A percentile compares a stretch with the other conserved stretches of the same genome.
These are phyloP conservation scores for Fusarium sp. DNA, from an alignment of 2,329 filamentous ascomycete genomes.

Conservation along the genomic window DNA sequence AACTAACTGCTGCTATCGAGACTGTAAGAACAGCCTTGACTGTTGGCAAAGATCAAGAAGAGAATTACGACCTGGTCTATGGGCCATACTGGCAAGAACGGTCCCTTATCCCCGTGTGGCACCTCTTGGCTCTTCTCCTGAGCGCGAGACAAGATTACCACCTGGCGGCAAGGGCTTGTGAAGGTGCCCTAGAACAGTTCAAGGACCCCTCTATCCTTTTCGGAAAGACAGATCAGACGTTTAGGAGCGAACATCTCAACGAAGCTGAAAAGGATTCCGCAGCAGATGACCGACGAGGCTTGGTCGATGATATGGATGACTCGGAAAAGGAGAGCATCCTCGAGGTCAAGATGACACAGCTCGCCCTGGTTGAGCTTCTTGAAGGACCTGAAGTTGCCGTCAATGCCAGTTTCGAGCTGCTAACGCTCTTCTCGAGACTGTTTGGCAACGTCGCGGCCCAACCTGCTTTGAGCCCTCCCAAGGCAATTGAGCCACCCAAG, in stretches of 20 bases:
- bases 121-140: constrained; percentile 86
- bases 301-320: constrained; percentile 84
- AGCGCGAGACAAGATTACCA: constrained; percentile 88
- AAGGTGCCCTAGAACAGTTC: constrained; percentile 92
- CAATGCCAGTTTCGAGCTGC: constrained; percentile 86
- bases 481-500: constrained; percentile 69
- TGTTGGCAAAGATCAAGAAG: constrained; percentile 62
- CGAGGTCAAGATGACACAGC: constrained; percentile 96
- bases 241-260: constrained; percentile 76
- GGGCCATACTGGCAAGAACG: constrained; percentile 72
- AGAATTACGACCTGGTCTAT: constrained; percentile 57
- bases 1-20: constrained; percentile 83
- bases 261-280: constrained; percentile 55
- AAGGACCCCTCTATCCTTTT: constrained; percentile 77
- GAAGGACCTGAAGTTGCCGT: constrained; percentile 89
- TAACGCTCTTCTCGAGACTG: constrained; percentile 83
- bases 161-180: constrained; percentile 84
- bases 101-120: constrained; percentile 84
- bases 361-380: constrained; percentile 83
- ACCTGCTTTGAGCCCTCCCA: constrained; percentile 55
- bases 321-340: constrained; percentile 88
- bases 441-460: constrained; percentile 72
- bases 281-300: constrained; percentile 53
- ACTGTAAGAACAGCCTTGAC: constrained; percentile 82
- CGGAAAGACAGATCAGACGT: constrained; percentile 67